Percentiles rank a stretch among this genome's conserved stretches.
phyloP scores from a whole-genome alignment of 305 asterid genomes.

The Solanum hybrid region DNA sequence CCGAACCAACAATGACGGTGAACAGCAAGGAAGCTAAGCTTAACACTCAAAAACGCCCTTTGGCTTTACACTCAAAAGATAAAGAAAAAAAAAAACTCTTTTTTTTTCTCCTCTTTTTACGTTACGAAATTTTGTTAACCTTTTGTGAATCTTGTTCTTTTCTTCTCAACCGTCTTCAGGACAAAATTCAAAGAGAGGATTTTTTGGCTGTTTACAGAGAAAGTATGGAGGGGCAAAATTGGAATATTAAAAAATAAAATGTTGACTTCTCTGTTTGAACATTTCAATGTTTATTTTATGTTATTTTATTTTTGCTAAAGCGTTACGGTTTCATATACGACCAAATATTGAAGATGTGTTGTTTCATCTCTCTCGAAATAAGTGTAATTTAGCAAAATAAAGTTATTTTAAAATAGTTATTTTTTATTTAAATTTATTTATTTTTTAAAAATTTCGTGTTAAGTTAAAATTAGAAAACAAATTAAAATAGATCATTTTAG shows the following conservation, averaged over 20 bases:
- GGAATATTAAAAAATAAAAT: slow-evolving; percentile 6
- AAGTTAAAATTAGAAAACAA: not conserved
- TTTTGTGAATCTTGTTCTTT: not conserved
- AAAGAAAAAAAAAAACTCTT: not conserved
- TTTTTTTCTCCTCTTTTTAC: not conserved
- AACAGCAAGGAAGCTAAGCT: slow-evolving; percentile 2
- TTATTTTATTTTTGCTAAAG: not conserved
- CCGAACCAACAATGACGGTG: slow-evolving; percentile 5
- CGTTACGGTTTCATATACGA: not conserved
- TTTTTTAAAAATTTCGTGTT: not conserved
- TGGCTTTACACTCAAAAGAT: not conserved
- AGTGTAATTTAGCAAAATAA: not conserved
- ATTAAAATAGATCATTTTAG: not conserved
- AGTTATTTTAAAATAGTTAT: not conserved
- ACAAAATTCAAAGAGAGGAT: not conserved
- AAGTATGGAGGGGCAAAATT: slow-evolving; percentile 13
- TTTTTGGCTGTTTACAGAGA: not conserved
- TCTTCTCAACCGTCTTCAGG: slow-evolving; percentile 4
- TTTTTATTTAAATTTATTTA: not conserved
- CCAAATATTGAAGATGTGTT: not conserved
- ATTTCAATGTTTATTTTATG: not conserved
- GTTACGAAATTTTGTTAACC: not conserved
- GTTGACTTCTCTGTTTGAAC: not conserved
- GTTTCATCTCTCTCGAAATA: not conserved
- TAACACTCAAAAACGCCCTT: slow-evolving; percentile 2